Percentiles rank a stretch among this genome's conserved stretches.
phyloP scores from a whole-genome alignment of 495 filamentous ascomycete genomes.

The Hyaloscypha hepaticicola region DNA sequence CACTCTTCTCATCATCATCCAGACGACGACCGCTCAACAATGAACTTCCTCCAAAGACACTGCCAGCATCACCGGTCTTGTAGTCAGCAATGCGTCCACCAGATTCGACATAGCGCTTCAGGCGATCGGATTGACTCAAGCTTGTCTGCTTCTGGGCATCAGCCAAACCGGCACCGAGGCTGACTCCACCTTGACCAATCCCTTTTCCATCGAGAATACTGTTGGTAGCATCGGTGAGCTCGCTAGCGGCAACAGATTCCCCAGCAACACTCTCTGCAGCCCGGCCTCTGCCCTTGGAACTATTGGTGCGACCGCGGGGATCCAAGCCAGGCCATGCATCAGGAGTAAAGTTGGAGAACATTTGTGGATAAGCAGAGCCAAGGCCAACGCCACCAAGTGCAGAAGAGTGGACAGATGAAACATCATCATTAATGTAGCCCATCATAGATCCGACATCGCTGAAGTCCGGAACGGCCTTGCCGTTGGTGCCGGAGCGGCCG shows the following conservation, averaged over 20 bases:
- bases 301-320: conserved; percentile 60
- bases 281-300: conserved; percentile 57
- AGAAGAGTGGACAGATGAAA: conserved; percentile 92
- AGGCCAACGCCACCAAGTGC: conserved; percentile 81
- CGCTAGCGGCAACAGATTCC: conserved; percentile 85
- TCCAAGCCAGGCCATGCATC: conserved; percentile 87
- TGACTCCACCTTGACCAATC: conserved; percentile 81
- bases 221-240: conserved; percentile 76
- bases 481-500: conserved; percentile 44
- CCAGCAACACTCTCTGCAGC: conserved; percentile 79
- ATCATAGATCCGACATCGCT: conserved; percentile 84
- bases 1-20: conserved; percentile 94
- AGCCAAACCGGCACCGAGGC: conserved; percentile 74
- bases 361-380: conserved; percentile 81
- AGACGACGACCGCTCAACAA: conserved; percentile 49
- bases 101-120: conserved; percentile 87
- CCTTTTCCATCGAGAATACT: conserved; percentile 63
- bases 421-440: conserved; percentile 94
- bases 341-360: conserved; percentile 88
- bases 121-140: conserved; percentile 79
- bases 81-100: conserved; percentile 59
- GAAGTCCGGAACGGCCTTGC: conserved; percentile 59
- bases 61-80: conserved; percentile 58
- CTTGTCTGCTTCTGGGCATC: conserved; percentile 74
- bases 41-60: conserved; percentile 69